Conservation (phyloP, 305 asterid species). For the Solanum hybrid region DNA sequence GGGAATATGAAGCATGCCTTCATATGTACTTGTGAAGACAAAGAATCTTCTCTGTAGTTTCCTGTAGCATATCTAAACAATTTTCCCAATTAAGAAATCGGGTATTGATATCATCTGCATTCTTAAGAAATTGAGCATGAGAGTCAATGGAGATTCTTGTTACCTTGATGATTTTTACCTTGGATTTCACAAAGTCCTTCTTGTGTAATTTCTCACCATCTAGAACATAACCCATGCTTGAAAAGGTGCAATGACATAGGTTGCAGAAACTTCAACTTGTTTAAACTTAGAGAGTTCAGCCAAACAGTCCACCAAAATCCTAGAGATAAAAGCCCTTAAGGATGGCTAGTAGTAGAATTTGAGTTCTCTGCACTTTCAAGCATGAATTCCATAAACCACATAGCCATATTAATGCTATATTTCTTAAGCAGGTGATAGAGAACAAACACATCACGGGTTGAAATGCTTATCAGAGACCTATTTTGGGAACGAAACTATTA, state of each 20-base stretch:
- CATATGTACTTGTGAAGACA: background rate
- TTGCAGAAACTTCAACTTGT: background rate
- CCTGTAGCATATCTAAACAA: background rate
- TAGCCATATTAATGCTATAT: too few relatives aligned
- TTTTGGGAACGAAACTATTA: background rate
- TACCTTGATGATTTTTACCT: background rate
- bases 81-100: background rate
- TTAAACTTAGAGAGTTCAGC: background rate
- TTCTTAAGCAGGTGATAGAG: background rate
- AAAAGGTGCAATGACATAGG: background rate
- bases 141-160: background rate
- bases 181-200: too few relatives aligned
- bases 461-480: background rate
- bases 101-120: background rate
- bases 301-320: background rate
- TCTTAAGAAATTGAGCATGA: background rate
- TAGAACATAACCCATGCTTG: background rate
- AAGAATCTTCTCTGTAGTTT: background rate
- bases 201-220: background rate
- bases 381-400: background rate
- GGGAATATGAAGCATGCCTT: background rate
- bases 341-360: background rate
- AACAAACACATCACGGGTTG: background rate
- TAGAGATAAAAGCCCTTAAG: background rate
- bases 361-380: background rate